Evolutionary conservation across 768 basidiomycete species (phyloP), one percentile per base, ranked within the genome.

Genomic region (Russula brevipes): DNA sequence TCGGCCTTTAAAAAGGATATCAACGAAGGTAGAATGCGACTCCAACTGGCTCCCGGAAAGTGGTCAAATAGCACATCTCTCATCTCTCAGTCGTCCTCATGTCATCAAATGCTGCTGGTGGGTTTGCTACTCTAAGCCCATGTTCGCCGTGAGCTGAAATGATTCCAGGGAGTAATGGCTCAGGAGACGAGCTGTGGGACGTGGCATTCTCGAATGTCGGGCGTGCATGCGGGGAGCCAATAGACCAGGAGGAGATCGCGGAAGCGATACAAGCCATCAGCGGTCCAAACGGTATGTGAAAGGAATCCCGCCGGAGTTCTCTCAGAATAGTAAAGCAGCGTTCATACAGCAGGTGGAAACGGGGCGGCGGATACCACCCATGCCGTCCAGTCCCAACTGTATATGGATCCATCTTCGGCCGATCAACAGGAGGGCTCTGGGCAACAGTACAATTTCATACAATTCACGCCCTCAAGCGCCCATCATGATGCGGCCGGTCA

Each of bases 171-270:
- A 30, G 19, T 19, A 11, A 33, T 30, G 2, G 12, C n/a, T 44
- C 54, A 14, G 30, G 24, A 11, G 54, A 55, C 5, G 54, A 55
- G 7, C 41, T 55, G 41, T 55, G 54, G 54, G 33, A 17, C 16
- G 30, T n/a, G 11, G 54, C 54, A 14, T 55, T 55, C 41, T 55
- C 54, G 14, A 55, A 55, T 16, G 54, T 55, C 42, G 54, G 54
- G 44, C 54, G 39, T 41, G 53, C 38, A 30, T 41, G 30, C 53
- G 54, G 42, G 41, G 38, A 55, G 7, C 41, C 42, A 16, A 9
- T 33, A 24, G 33, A n/a, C 41, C 7, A 44, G 30, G 16, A 44
- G 24, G 54, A 55, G 39, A 44, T 55, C 14, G 54, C 39, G 4
- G 30, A 42, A 44, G 54, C 54, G 14, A 55, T 55, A 44, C 11